A percentile compares a stretch with the other conserved stretches of the same genome.
phyloP scores from a whole-genome alignment of 2,329 filamentous ascomycete species.

The Fusarium verrucosum region DNA sequence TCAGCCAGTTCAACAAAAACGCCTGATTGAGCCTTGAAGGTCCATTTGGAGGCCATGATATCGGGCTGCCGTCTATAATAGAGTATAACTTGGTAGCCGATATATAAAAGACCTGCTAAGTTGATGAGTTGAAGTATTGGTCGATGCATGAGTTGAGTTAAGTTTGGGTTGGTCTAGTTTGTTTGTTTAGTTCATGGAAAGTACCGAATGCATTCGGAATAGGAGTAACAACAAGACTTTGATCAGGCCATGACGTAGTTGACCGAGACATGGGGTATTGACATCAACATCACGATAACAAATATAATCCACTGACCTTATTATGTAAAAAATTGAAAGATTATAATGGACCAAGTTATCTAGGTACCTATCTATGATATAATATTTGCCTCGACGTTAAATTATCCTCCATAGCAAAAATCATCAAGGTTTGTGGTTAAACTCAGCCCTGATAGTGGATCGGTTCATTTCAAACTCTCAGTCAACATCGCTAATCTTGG shows the following conservation, averaged over 20 bases:
- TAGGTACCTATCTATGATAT: neutral
- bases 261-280: slow-evolving; percentile 17
- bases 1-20: slow-evolving; percentile 57
- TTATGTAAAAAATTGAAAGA: neutral
- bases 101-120: neutral
- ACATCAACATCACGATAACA: neutral
- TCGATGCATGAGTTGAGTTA: neutral
- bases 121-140: neutral
- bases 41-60: slow-evolving; percentile 36
- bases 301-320: neutral
- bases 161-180: neutral
- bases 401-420: neutral
- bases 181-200: neutral
- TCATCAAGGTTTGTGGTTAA: neutral
- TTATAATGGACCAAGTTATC: neutral
- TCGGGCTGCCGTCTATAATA: neutral
- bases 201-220: too few relatives aligned
- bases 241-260: slow-evolving; percentile 33
- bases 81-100: neutral
- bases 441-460: slow-evolving; percentile 19
- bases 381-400: neutral
- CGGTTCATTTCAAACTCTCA: neutral
- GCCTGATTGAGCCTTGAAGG: slow-evolving; percentile 40
- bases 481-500: too few relatives aligned
- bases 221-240: neutral